Percentiles rank a stretch among this genome's conserved stretches.
Evolutionary conservation across 1,284 basidiomycete species (phyloP).

Genomic region (Salmacisia buchloeana): DNA sequence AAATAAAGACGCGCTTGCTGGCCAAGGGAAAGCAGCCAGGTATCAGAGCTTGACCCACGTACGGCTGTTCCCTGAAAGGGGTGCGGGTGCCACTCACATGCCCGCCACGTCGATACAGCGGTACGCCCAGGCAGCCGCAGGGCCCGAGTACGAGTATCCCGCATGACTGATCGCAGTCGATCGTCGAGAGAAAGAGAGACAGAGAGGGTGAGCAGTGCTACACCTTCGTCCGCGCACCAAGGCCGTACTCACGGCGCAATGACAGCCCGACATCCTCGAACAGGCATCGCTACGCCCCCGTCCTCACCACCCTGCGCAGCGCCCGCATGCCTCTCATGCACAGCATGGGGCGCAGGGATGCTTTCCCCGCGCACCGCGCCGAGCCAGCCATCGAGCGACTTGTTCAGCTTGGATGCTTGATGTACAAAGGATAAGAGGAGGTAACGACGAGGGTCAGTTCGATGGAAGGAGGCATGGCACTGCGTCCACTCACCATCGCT

Average conservation of each 20-base stretch:
- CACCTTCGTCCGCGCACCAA: background rate
- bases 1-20: slow-evolving; percentile 84
- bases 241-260: slow-evolving; percentile 75
- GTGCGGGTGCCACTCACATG: slow-evolving; percentile 60
- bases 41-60: too few relatives aligned
- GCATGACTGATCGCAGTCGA: slow-evolving; percentile 66
- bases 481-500: slow-evolving; percentile 58
- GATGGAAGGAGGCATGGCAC: background rate
- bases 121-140: slow-evolving; percentile 92
- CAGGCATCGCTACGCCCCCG: slow-evolving; percentile 59
- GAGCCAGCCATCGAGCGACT: slow-evolving; percentile 22
- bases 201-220: background rate
- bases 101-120: slow-evolving; percentile 71
- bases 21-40: background rate
- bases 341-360: slow-evolving; percentile 11
- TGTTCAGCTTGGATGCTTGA: slow-evolving; percentile 13
- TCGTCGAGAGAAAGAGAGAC: background rate
- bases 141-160: slow-evolving; percentile 90
- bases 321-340: slow-evolving; percentile 8
- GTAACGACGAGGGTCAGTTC: background rate
- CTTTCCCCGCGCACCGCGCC: slow-evolving; percentile 10
- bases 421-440: background rate
- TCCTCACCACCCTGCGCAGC: background rate
- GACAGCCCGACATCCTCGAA: slow-evolving; percentile 76
- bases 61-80: background rate